Percentiles rank a stretch among this genome's conserved stretches.
These are phyloP conservation scores for Cryptococcus floricola DNA, from an alignment of 1,284 basidiomycete species.

Conservation along the genomic window DNA sequence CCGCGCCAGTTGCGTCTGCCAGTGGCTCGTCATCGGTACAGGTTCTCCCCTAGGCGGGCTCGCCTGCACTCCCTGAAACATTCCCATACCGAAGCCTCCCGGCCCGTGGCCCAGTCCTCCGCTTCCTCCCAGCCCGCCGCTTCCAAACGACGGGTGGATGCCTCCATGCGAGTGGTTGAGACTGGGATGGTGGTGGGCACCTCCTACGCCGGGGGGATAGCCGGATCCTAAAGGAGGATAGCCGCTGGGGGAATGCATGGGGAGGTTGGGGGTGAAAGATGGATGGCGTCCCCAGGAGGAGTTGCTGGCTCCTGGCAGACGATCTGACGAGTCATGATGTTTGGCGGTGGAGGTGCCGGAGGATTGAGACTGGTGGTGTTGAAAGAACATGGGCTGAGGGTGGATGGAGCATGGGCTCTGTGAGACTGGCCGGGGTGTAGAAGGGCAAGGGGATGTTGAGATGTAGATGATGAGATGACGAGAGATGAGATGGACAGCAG, in stretches of 20 bases:
- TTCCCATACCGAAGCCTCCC: constrained; percentile 19
- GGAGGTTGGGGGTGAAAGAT: constrained; percentile 23
- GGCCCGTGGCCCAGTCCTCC: constrained; percentile 18
- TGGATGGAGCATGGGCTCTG: not conserved
- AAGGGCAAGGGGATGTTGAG: too few species aligned
- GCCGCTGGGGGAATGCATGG: constrained; percentile 24
- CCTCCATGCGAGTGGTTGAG: constrained; percentile 20
- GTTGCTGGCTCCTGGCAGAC: constrained; percentile 11
- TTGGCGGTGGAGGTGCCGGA: constrained; percentile 28
- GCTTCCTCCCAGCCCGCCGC: constrained; percentile 9
- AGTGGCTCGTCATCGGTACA: constrained; percentile 41
- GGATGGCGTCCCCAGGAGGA: constrained; percentile 23
- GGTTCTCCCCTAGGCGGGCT: constrained; percentile 42
- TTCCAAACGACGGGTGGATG: constrained; percentile 18
- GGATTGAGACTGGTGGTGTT: constrained; percentile 22
- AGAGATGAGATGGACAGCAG: too few species aligned
- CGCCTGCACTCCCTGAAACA: constrained; percentile 15
- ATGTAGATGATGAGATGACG: too few species aligned
- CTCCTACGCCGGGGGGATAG: constrained; percentile 19
- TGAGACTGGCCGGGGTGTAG: too few species aligned
- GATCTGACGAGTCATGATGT: constrained; percentile 30
- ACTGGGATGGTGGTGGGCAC: constrained; percentile 21
- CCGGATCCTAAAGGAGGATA: constrained; percentile 17
- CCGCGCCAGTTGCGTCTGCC: constrained; percentile 49
- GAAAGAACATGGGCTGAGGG: constrained; percentile 34